A percentile compares a stretch with the other conserved stretches of the same genome.
phyloP scores from a whole-genome alignment of 192 early-diverging fungal species.

The Podochytrium sp. region DNA sequence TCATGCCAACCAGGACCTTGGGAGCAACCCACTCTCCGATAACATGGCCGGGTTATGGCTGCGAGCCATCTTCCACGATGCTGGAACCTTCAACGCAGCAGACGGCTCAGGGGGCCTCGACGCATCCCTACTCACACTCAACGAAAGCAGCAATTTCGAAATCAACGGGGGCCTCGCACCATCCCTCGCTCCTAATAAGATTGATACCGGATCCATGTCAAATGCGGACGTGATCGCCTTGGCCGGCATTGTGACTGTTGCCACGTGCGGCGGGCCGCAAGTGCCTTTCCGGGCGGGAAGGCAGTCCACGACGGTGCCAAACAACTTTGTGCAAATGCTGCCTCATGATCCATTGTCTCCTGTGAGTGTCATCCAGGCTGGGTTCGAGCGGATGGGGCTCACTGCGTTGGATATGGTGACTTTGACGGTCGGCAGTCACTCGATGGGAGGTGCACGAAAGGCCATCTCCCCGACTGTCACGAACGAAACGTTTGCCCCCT shows the following conservation, averaged over 20 bases:
- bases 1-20: neutral
- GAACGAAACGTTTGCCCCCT: conserved; percentile 33
- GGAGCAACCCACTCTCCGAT: too few species aligned
- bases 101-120: conserved; percentile 26
- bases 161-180: conserved; percentile 5
- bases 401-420: conserved; percentile 29
- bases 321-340: neutral
- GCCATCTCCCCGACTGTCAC: conserved; percentile 30
- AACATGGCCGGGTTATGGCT: conserved; percentile 46
- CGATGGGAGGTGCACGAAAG: conserved; percentile 32
- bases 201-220: neutral
- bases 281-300: conserved; percentile 21
- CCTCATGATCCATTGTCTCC: conserved; percentile 7
- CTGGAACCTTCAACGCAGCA: conserved; percentile 25
- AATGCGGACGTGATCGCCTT: conserved; percentile 38
- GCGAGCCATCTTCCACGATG: conserved; percentile 41
- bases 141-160: neutral
- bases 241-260: conserved; percentile 29
- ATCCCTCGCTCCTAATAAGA: conserved; percentile 9
- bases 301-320: neutral
- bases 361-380: neutral
- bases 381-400: conserved; percentile 15
- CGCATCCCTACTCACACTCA: neutral
- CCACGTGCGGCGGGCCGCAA: conserved; percentile 35
- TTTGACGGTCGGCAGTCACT: conserved; percentile 32